Percentiles rank a stretch among this genome's conserved stretches.
These are phyloP conservation scores for Platanus orientalis DNA, from an alignment of 164 flowering plant genomes.

Conservation along the genomic window DNA sequence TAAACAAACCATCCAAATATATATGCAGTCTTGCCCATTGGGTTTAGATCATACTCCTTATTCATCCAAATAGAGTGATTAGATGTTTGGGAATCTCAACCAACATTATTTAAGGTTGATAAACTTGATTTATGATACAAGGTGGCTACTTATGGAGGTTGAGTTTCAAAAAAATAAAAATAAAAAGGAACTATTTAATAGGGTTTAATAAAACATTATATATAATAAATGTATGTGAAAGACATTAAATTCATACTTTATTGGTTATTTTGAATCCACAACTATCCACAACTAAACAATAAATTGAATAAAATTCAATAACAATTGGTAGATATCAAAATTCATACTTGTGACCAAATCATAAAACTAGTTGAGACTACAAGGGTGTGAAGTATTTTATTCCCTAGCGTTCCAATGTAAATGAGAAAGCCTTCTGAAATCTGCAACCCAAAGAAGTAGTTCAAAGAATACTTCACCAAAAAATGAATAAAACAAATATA, in stretches of 20 bases:
- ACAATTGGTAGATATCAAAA: background rate
- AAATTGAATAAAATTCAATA: background rate
- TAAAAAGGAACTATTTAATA: too few relatives aligned
- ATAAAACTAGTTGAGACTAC: slow-evolving; percentile 76
- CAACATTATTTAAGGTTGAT: too few relatives aligned
- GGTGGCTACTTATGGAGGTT: too few relatives aligned
- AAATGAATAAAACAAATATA: background rate
- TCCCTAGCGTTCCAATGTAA: slow-evolving; percentile 60
- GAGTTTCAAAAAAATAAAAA: too few relatives aligned
- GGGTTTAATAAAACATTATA: too few relatives aligned
- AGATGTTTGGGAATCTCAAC: too few relatives aligned
- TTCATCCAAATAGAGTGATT: too few relatives aligned
- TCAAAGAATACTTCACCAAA: background rate
- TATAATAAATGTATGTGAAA: too few relatives aligned
- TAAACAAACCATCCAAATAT: too few relatives aligned
- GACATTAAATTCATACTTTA: background rate
- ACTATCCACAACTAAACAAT: background rate
- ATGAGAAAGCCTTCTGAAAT: slow-evolving; percentile 62
- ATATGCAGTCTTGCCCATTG: too few relatives aligned
- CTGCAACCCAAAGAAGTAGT: slow-evolving; percentile 38
- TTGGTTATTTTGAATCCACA: background rate
- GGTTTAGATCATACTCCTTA: too few relatives aligned
- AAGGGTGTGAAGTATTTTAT: slow-evolving; percentile 84
- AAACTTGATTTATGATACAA: too few relatives aligned
- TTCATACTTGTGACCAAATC: slow-evolving; percentile 90